Evolutionary conservation across 1,139 yeast species (phyloP).

Genomic region (Suhomyces atakaporum): DNA sequence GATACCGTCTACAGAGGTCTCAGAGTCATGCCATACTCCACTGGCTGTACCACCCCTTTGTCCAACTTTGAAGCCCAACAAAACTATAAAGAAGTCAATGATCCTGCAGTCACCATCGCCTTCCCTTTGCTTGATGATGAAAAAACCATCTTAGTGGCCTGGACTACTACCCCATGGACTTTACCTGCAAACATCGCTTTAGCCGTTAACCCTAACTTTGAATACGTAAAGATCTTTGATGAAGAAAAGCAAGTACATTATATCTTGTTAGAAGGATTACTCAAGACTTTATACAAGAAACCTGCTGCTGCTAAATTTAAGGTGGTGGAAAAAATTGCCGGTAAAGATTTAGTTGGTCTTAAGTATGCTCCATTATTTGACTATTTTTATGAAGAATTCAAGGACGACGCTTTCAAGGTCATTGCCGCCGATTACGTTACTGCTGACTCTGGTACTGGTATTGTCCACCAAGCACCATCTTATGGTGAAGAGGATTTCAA

Average conservation of each 20-base stretch:
- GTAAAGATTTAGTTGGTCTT: constrained; percentile 75
- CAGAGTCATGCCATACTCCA: constrained; percentile 98
- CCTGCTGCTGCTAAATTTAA: constrained; percentile 88
- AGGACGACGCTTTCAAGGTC: constrained; percentile 79
- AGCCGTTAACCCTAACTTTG: constrained; percentile 88
- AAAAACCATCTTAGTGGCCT: constrained; percentile 82
- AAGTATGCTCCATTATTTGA: constrained; percentile 82
- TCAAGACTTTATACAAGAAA: constrained; percentile 86
- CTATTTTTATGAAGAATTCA: constrained; percentile 74
- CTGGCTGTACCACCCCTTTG: constrained; percentile 94
- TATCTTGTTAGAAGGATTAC: constrained; percentile 78
- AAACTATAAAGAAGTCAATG: constrained; percentile 94
- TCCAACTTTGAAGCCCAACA: constrained; percentile 98
- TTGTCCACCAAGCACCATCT: constrained; percentile 97
- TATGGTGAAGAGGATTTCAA: constrained; percentile 98
- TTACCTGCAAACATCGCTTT: constrained; percentile 91
- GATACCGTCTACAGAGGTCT: constrained; percentile 90
- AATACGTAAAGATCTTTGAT: constrained; percentile 88
- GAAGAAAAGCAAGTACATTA: constrained; percentile 80
- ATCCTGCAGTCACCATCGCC: constrained; percentile 93
- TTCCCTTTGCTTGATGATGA: constrained; percentile 82
- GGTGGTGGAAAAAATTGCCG: constrained; percentile 76
- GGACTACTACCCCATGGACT: constrained; percentile 99
- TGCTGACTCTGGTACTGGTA: constrained; percentile 97
- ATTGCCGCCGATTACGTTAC: constrained; percentile 83